Evolutionary conservation across 352 stramenopile genomes (phyloP), one percentile per base, ranked within the genome.

Genomic region (Albugo candida): DNA sequence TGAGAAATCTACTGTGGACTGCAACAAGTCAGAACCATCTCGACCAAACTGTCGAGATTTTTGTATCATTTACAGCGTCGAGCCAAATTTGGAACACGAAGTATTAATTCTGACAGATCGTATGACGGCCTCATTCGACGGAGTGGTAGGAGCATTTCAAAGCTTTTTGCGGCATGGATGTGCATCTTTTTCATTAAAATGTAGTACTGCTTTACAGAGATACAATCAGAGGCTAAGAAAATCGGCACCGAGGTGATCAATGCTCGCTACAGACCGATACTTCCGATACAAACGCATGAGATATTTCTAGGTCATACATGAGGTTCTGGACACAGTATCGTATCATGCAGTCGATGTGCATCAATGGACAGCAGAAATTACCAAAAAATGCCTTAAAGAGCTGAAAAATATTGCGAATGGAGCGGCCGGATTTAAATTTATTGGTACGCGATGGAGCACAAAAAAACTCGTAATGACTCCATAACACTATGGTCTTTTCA

Each of bases 351-450:
- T 75, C 10, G 79, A 92, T 45, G 79, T 87, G 39, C 73, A 87
- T 46, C 56, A 65, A 42, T 92, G 79, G 79, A 81, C 74, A 24
- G 58, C 58, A 2, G 70, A 84, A 43, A 85, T 89, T 51, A 83
- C 79, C 49, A 64, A 67, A 24, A 61, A 70, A 48, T 89, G 74
- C 46, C 57, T 92, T 16, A 87, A 92, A 53, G 63, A 75, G 48
- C 74, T 92, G 54, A 88, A 89, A 55, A 57, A 61, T 45, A 73
- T 92, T 39, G 76, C 76, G 24, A 83, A 84, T 45, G 75, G 79
- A 48, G 82, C 75, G 1, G 79, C 77, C 12, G 79, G 79, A 42
- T 92, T 92, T 68, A 92, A 92, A 54, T 89, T 86, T 56, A 83
- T 92, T 17, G 76, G 76, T 89, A 45, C 38, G 51, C 38, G 17